These are phyloP conservation scores for Babesia caballi DNA, from an alignment of 169 alveolate species.

Conservation along the genomic window DNA sequence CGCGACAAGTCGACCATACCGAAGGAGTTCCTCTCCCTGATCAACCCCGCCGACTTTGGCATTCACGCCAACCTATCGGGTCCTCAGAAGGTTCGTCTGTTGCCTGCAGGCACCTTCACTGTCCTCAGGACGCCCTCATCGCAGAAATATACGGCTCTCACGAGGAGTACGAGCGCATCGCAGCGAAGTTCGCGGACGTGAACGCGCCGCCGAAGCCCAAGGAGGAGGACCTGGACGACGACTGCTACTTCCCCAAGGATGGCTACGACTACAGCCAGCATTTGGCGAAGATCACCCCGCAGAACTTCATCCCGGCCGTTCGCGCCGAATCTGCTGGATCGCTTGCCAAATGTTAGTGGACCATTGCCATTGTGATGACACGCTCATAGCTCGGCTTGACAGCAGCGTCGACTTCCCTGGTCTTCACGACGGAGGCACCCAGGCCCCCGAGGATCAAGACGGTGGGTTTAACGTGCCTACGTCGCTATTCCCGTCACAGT, in stretches of 20 bases:
- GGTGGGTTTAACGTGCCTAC: not conserved
- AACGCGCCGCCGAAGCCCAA: not conserved
- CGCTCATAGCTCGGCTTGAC: slow-evolving; percentile 7
- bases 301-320: slow-evolving; percentile 64
- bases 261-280: slow-evolving; percentile 79
- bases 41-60: slow-evolving; percentile 59
- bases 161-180: slow-evolving; percentile 26
- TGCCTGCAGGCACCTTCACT: not conserved
- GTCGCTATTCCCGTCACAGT: not conserved
- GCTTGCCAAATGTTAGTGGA: not conserved
- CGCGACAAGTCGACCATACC: slow-evolving; percentile 25
- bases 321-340: not conserved
- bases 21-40: slow-evolving; percentile 23
- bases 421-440: not conserved
- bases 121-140: slow-evolving; percentile 31
- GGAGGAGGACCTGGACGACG: slow-evolving; percentile 72
- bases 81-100: slow-evolving; percentile 37
- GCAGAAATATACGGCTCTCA: slow-evolving; percentile 38
- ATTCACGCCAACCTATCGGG: slow-evolving; percentile 38
- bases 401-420: slow-evolving; percentile 44
- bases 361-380: no score
- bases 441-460: slow-evolving; percentile 8
- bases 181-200: slow-evolving; percentile 7
- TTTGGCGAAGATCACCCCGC: slow-evolving; percentile 65
- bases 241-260: slow-evolving; percentile 78